Percentiles rank a stretch among this genome's conserved stretches.
Evolutionary conservation across 306 rosid genomes (phyloP).

Genomic region (Vigna radiata): DNA sequence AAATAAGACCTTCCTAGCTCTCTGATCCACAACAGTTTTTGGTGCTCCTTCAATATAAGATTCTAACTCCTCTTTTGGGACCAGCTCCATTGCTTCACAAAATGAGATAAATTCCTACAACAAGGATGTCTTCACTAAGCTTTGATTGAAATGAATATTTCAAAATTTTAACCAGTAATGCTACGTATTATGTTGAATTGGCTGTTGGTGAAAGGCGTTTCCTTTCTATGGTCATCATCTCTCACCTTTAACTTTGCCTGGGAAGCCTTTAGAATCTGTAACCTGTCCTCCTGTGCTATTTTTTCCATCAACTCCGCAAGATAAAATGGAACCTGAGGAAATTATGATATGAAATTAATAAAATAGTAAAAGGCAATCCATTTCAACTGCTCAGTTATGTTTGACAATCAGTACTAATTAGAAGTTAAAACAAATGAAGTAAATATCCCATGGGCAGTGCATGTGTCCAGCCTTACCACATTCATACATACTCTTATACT

Average conservation of each 20-base stretch:
- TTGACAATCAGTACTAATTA: neutral
- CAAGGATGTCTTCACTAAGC: conserved; percentile 1
- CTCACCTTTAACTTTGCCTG: conserved; percentile 84
- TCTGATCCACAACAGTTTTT: conserved; percentile 70
- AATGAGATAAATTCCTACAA: conserved; percentile 83
- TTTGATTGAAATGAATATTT: conserved; percentile 1
- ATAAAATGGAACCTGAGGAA: conserved; percentile 83
- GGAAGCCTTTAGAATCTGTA: conserved; percentile 74
- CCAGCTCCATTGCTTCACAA: conserved; percentile 91
- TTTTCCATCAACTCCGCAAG: conserved; percentile 91
- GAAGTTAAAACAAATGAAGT: conserved; percentile 7
- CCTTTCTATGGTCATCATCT: conserved; percentile 20
- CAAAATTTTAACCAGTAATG: neutral
- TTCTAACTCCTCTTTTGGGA: conserved; percentile 85
- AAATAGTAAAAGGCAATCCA: conserved; percentile 11
- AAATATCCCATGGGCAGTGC: conserved; percentile 24
- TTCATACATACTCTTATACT: conserved; percentile 2
- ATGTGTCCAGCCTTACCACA: conserved; percentile 28
- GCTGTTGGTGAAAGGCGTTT: neutral
- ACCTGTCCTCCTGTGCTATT: conserved; percentile 75
- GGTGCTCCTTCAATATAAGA: conserved; percentile 56
- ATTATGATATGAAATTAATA: conserved; percentile 15
- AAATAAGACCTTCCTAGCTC: conserved; percentile 80
- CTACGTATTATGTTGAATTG: conserved; percentile 3
- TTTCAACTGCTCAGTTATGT: conserved; percentile 16